Conservation (phyloP, 352 stramenopile species). For the Pythium vanterpoolii region DNA sequence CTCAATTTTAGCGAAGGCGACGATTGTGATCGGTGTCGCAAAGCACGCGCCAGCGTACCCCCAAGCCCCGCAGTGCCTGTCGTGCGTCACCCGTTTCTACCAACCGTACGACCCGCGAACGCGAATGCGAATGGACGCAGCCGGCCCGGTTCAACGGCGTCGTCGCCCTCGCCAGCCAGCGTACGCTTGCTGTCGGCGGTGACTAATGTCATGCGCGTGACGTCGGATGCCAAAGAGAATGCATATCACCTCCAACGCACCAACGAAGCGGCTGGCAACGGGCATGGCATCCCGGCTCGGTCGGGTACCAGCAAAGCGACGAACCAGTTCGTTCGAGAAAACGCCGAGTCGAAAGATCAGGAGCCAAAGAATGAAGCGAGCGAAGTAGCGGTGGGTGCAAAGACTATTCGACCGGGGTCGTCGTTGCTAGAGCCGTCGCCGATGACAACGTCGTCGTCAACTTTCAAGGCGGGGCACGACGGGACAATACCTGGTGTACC, state of each 20-base stretch:
- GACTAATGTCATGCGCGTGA: not conserved
- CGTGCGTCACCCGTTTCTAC: constrained; percentile 14
- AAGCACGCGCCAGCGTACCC: not conserved
- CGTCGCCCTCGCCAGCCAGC: not conserved
- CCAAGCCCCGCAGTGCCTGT: not conserved
- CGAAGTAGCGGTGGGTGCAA: not conserved
- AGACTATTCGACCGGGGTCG: not conserved
- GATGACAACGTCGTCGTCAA: not conserved
- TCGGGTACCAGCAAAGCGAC: too few relatives aligned
- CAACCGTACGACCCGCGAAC: not conserved
- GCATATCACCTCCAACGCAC: too few relatives aligned
- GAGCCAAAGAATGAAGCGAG: not conserved
- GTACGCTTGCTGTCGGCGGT: not conserved
- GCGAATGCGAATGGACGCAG: not conserved
- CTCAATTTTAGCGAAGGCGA: constrained; percentile 40
- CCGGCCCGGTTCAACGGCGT: not conserved
- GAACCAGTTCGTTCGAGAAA: not conserved
- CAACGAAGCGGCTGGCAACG: not conserved
- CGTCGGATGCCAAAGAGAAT: not conserved
- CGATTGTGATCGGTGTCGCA: constrained; percentile 31
- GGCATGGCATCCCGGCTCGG: too few relatives aligned
- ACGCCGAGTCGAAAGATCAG: not conserved
- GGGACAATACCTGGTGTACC: not conserved
- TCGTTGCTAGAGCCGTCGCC: not conserved
- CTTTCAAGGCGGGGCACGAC: too few relatives aligned